Percentiles rank a stretch among this genome's conserved stretches.
phyloP scores from a whole-genome alignment of 257 asterid species.

The Solanum dulcamara region DNA sequence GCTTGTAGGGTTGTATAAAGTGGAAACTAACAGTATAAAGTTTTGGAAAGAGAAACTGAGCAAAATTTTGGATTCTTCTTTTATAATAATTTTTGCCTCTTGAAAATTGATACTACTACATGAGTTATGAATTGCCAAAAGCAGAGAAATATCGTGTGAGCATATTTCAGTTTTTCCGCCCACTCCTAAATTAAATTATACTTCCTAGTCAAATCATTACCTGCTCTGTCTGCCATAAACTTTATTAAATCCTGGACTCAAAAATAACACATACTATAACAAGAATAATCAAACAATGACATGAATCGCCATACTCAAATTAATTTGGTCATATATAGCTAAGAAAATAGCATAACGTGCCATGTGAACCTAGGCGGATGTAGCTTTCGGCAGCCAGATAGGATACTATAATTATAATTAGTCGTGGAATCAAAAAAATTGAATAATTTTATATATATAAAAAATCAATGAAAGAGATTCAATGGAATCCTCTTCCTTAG shows the following conservation, averaged over 20 bases:
- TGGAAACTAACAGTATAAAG: slow-evolving; percentile 36
- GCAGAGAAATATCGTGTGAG: not conserved
- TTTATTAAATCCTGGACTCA: not conserved
- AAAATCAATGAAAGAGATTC: not conserved
- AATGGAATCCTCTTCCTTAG: not conserved
- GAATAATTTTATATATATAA: not conserved
- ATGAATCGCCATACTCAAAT: not conserved
- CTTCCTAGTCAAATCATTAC: not conserved
- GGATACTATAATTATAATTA: not conserved
- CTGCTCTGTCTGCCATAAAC: not conserved
- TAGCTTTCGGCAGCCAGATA: not conserved
- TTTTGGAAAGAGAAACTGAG: slow-evolving; percentile 25
- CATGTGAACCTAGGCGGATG: not conserved
- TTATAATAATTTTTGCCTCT: not conserved
- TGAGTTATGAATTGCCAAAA: not conserved
- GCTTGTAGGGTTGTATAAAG: slow-evolving; percentile 38
- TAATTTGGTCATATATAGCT: not conserved
- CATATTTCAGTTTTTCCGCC: not conserved
- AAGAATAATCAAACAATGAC: not conserved
- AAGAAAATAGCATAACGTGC: not conserved
- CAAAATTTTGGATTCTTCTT: slow-evolving; percentile 1
- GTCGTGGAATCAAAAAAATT: not conserved
- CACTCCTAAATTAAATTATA: not conserved
- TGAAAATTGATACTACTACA: not conserved
- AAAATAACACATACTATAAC: not conserved